phyloP scores from a whole-genome alignment of 2,329 filamentous ascomycete genomes.

The Cladophialophora carrionii region DNA sequence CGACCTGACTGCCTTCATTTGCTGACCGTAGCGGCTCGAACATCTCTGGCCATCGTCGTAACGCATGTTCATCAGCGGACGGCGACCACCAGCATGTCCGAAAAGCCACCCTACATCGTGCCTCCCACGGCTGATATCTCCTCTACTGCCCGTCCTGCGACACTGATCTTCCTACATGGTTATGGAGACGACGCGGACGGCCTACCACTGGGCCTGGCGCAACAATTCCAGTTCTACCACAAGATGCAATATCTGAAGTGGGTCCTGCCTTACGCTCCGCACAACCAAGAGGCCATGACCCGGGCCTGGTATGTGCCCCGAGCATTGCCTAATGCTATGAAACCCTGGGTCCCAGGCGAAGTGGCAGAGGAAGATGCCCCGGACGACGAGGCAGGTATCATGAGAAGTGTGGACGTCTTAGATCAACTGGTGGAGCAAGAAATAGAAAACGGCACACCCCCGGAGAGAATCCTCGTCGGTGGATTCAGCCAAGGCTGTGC shows the following conservation, averaged over 20 bases:
- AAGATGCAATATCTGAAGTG: constrained; percentile 56
- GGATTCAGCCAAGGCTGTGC: constrained; percentile 56
- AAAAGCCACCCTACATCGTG: constrained; percentile 32
- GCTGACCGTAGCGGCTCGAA: constrained; percentile 1
- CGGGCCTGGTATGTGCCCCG: constrained; percentile 53
- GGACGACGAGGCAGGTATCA: constrained; percentile 53
- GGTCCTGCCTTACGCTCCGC: constrained; percentile 56
- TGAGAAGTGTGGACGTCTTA: constrained; percentile 47
- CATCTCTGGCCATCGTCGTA: neutral
- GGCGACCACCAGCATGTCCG: constrained; percentile 26
- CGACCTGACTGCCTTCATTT: neutral
- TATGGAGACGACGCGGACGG: constrained; percentile 53
- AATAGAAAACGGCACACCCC: constrained; percentile 47
- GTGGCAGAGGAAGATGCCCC: constrained; percentile 50
- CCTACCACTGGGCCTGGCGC: constrained; percentile 50
- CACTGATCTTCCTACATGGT: constrained; percentile 47
- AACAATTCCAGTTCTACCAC: constrained; percentile 53
- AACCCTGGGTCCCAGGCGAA: constrained; percentile 44
- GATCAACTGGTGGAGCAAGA: constrained; percentile 50
- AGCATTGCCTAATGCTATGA: constrained; percentile 47
- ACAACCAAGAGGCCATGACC: constrained; percentile 50
- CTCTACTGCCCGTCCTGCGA: constrained; percentile 33
- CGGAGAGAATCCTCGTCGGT: constrained; percentile 51
- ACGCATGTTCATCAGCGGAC: neutral
- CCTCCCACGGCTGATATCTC: constrained; percentile 27